phyloP scores from a whole-genome alignment of 2,329 filamentous ascomycete genomes.

The Ophiognomonia clavigignenti-juglandacearum region DNA sequence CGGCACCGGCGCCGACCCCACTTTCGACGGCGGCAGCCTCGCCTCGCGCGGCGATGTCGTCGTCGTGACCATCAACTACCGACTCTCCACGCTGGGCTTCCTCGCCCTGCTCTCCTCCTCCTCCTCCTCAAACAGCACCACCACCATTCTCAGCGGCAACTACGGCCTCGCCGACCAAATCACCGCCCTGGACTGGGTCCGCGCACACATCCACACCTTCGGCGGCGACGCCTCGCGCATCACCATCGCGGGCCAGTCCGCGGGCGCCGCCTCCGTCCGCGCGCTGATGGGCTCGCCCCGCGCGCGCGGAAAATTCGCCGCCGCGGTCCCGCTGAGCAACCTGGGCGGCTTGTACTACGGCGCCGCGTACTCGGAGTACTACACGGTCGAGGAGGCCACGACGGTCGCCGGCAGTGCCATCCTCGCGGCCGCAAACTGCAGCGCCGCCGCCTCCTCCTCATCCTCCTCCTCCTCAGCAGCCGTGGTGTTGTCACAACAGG shows the following conservation, averaged over 20 bases:
- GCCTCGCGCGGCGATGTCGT: conserved; percentile 56
- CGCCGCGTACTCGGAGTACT: conserved; percentile 53
- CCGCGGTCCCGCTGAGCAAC: conserved; percentile 38
- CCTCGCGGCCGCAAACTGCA: conserved; percentile 47
- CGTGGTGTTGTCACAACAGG: too few relatives aligned
- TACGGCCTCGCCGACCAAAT: conserved; percentile 45
- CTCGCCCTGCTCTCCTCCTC: too few relatives aligned
- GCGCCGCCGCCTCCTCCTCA: conserved; percentile 38
- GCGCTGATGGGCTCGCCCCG: conserved; percentile 44
- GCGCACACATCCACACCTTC: conserved; percentile 46
- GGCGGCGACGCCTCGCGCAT: conserved; percentile 54
- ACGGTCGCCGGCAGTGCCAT: conserved; percentile 44
- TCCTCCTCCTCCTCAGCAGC: too few relatives aligned
- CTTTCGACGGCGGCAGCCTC: conserved; percentile 49
- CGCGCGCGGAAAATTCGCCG: conserved; percentile 41
- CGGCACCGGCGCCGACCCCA: conserved; percentile 35
- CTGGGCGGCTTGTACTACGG: conserved; percentile 46
- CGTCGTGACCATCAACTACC: conserved; percentile 56
- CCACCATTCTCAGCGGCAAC: conserved; percentile 42
- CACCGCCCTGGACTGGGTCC: conserved; percentile 44
- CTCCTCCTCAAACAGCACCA: too few relatives aligned
- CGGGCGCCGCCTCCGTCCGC: conserved; percentile 48
- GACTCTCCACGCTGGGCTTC: conserved; percentile 53
- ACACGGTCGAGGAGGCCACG: conserved; percentile 49
- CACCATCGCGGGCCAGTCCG: conserved; percentile 50